Evolutionary conservation across 2,329 filamentous ascomycete species (phyloP).

Genomic region (Alternaria rosae): DNA sequence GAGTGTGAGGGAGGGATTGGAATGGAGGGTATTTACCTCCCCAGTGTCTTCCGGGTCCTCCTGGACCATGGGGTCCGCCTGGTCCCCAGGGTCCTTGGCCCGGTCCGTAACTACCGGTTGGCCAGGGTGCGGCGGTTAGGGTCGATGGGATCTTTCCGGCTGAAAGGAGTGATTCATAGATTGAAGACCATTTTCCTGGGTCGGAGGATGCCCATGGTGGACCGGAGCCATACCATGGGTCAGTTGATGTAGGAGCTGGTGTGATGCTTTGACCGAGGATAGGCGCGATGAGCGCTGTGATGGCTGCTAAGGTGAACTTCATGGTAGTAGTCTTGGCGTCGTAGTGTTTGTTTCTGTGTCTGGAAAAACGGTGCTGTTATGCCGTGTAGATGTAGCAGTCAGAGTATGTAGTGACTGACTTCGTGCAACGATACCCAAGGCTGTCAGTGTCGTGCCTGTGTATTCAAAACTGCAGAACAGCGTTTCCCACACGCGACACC

Average conservation of each 20-base stretch:
- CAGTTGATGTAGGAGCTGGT: conserved; percentile 13
- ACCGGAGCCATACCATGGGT: conserved; percentile 5
- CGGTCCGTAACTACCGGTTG: conserved; percentile 32
- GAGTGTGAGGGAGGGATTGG: neutral
- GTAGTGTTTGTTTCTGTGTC: neutral
- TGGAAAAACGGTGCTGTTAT: neutral
- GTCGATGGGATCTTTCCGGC: conserved; percentile 36
- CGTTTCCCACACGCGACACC: conserved; percentile 57
- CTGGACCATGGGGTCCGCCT: neutral
- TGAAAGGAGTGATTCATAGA: conserved; percentile 37
- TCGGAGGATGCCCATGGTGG: conserved; percentile 34
- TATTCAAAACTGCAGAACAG: neutral
- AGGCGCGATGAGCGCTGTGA: conserved; percentile 9
- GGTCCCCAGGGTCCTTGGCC: conserved; percentile 28
- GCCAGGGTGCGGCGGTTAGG: conserved; percentile 32
- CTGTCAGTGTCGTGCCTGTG: neutral
- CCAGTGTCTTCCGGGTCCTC: conserved; percentile 22
- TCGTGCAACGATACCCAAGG: neutral
- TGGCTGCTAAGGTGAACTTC: conserved; percentile 7
- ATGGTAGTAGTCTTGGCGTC: neutral
- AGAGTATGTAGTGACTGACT: neutral
- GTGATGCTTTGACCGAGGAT: conserved; percentile 18
- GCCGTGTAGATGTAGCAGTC: neutral
- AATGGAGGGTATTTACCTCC: conserved; percentile 21
- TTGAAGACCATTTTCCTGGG: conserved; percentile 31